phyloP scores from a whole-genome alignment of 1,284 basidiomycete genomes.

The Cutaneotrichosporon spelunceum region DNA sequence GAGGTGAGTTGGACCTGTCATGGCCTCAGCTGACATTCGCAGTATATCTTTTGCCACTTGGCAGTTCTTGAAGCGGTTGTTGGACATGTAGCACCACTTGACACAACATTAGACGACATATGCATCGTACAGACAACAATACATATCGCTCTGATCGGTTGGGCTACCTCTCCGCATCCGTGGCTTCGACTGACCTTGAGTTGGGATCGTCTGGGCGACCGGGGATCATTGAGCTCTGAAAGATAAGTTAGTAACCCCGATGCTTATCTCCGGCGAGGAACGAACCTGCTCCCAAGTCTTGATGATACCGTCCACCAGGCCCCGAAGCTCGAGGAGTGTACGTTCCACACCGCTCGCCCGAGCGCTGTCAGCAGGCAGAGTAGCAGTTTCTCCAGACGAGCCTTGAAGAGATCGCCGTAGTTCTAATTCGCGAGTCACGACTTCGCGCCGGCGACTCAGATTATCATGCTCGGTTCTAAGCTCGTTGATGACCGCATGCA shows the following conservation, averaged over 20 bases:
- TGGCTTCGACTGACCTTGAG: not conserved
- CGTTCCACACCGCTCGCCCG: conserved; percentile 33
- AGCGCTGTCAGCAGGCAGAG: not conserved
- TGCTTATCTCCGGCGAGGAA: not conserved
- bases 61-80: conserved; percentile 50
- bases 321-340: conserved; percentile 41
- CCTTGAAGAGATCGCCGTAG: conserved; percentile 24
- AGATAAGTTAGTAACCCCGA: not conserved
- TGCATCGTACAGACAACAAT: conserved; percentile 12
- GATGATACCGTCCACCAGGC: conserved; percentile 42
- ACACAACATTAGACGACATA: conserved; percentile 19
- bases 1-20: conserved; percentile 36
- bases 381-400: conserved; percentile 9
- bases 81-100: conserved; percentile 41
- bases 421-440: conserved; percentile 34
- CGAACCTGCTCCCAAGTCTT: conserved; percentile 42
- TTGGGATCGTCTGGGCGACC: conserved; percentile 1
- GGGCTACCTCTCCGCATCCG: not conserved
- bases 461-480: conserved; percentile 33
- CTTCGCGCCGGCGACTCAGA: conserved; percentile 27
- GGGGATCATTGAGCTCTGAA: conserved; percentile 9
- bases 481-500: conserved; percentile 33
- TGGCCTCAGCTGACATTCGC: conserved; percentile 10
- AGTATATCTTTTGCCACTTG: conserved; percentile 53
- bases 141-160: not conserved